Conservation (phyloP, 768 basidiomycete species). For the Mrakia hoshinonis region DNA sequence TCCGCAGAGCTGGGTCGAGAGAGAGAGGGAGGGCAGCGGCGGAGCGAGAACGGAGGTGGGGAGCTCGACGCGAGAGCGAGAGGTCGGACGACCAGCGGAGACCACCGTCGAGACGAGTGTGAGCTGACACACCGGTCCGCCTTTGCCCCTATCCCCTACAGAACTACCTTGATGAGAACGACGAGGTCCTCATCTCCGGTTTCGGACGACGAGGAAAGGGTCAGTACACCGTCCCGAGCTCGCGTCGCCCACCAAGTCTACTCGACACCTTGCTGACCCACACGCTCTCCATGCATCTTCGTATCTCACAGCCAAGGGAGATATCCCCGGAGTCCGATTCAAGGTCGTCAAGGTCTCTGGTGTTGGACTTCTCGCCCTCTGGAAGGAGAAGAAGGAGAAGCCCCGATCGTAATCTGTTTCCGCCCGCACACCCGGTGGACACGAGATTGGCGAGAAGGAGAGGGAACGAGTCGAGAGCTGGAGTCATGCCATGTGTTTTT, state of each 20-base stretch:
- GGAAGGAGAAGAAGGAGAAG: conserved; percentile 99
- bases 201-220: conserved; percentile 99
- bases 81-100: not conserved
- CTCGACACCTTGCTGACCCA: not conserved
- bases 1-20: too few species aligned
- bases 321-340: conserved; percentile 99
- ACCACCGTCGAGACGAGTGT: not conserved
- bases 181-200: conserved; percentile 86
- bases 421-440: not conserved
- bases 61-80: not conserved
- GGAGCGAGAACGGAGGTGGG: not conserved
- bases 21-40: too few species aligned
- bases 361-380: conserved; percentile 92
- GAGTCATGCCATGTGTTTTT: not conserved
- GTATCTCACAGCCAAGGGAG: conserved; percentile 38
- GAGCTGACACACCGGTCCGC: not conserved
- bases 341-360: conserved; percentile 99
- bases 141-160: not conserved
- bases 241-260: not conserved
- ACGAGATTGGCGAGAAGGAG: not conserved
- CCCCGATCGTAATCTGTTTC: conserved; percentile 50
- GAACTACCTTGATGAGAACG: conserved; percentile 87
- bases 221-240: conserved; percentile 3
- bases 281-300: not conserved
- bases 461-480: not conserved